Conservation (phyloP, 106 monocot species). For the Phalaenopsis aphrodite region DNA sequence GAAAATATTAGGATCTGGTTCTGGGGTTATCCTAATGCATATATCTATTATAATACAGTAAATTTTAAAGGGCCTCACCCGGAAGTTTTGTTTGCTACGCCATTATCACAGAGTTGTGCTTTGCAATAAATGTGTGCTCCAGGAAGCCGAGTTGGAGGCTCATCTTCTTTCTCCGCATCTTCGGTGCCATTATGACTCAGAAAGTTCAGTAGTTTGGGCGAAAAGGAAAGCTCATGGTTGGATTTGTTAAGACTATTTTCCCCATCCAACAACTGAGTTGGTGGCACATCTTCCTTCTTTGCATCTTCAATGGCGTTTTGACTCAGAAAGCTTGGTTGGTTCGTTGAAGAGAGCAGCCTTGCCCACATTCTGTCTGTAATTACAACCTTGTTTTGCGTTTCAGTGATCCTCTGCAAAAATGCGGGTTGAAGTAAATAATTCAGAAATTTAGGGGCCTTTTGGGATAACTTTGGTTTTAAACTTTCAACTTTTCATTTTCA, state of each 20-base stretch:
- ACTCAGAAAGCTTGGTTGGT: slow-evolving; percentile 56
- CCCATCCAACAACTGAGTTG: slow-evolving; percentile 12
- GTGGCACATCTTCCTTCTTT: slow-evolving; percentile 11
- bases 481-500: no score
- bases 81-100: not conserved
- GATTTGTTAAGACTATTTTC: not conserved
- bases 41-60: not conserved
- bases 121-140: not conserved
- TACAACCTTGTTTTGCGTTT: slow-evolving; percentile 53
- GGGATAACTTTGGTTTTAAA: no score
- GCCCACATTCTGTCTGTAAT: slow-evolving; percentile 80
- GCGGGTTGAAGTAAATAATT: not conserved
- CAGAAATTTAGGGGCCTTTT: not conserved
- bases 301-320: slow-evolving; percentile 23
- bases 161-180: not conserved
- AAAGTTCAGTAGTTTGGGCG: not conserved
- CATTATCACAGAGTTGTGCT: not conserved
- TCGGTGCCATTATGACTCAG: not conserved
- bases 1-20: not conserved
- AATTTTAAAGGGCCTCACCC: not conserved
- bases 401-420: slow-evolving; percentile 41
- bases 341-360: slow-evolving; percentile 61
- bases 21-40: not conserved
- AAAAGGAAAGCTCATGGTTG: not conserved
- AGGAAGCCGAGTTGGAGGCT: not conserved